Percentiles rank a stretch among this genome's conserved stretches.
Evolutionary conservation across 2,329 filamentous ascomycete species (phyloP).

Genomic region (Fusarium dimerum): DNA sequence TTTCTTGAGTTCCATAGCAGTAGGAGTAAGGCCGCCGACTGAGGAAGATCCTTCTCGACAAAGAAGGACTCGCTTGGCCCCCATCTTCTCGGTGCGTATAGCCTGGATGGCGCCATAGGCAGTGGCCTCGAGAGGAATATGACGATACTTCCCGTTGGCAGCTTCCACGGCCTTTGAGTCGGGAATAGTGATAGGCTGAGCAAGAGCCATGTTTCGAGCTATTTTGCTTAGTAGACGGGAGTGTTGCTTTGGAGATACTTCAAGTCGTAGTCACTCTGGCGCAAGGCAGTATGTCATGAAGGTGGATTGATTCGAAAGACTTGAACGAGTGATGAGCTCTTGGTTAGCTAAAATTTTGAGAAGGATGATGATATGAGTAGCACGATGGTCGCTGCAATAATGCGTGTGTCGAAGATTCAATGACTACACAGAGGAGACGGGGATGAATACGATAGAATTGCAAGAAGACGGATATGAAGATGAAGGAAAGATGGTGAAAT

Average conservation of each 20-base stretch:
- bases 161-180: not conserved
- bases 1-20: constrained; percentile 38
- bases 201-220: not conserved
- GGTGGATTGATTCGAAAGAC: no score
- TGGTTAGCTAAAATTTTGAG: no score
- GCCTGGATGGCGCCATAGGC: constrained; percentile 50
- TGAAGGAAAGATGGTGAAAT: no score
- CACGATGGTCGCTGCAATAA: no score
- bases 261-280: not conserved
- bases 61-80: constrained; percentile 54
- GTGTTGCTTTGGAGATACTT: not conserved
- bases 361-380: no score
- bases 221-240: not conserved
- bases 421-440: no score
- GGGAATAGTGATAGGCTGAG: not conserved
- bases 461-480: no score
- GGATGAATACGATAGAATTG: no score
- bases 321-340: no score
- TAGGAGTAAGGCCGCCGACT: constrained; percentile 53
- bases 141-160: not conserved
- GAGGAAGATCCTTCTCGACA: constrained; percentile 53
- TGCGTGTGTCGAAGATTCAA: no score
- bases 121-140: constrained; percentile 51
- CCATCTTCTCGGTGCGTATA: constrained; percentile 40
- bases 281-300: no score